A percentile compares a stretch with the other conserved stretches of the same genome.
phyloP scores from a whole-genome alignment of 73 alveolate genomes.

The Paramecium sexaurelia region DNA sequence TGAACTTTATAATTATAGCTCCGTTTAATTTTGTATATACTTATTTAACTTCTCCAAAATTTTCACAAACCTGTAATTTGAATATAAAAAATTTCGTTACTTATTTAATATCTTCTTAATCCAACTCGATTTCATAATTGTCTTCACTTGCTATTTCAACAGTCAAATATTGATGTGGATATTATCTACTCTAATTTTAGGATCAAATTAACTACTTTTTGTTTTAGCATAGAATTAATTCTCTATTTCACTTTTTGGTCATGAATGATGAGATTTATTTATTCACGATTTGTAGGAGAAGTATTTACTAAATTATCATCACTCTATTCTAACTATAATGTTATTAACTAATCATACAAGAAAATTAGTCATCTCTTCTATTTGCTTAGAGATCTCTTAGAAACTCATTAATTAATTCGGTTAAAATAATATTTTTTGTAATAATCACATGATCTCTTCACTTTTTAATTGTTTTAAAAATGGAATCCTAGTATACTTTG shows the following conservation, averaged over 20 bases:
- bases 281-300: conserved; percentile 33
- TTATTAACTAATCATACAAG: not conserved
- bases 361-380: not conserved
- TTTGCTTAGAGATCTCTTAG: conserved; percentile 27
- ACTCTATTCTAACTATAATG: conserved; percentile 13
- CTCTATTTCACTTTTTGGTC: conserved; percentile 36
- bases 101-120: conserved; percentile 46
- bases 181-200: not conserved
- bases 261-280: conserved; percentile 7
- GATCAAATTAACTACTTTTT: not conserved
- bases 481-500: conserved; percentile 12
- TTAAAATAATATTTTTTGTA: conserved; percentile 40
- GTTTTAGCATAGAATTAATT: not conserved
- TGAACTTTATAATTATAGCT: conserved; percentile 26
- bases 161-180: conserved; percentile 46
- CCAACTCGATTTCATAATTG: conserved; percentile 31
- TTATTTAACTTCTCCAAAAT: conserved; percentile 51
- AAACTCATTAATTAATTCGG: conserved; percentile 56
- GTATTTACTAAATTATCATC: conserved; percentile 13
- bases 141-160: conserved; percentile 16
- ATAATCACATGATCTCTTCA: conserved; percentile 13
- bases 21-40: conserved; percentile 22
- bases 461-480: conserved; percentile 10
- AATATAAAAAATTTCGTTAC: conserved; percentile 30
- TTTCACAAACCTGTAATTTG: conserved; percentile 43